phyloP scores from a whole-genome alignment of 2,329 filamentous ascomycete species.

The Alternaria consortialis region DNA sequence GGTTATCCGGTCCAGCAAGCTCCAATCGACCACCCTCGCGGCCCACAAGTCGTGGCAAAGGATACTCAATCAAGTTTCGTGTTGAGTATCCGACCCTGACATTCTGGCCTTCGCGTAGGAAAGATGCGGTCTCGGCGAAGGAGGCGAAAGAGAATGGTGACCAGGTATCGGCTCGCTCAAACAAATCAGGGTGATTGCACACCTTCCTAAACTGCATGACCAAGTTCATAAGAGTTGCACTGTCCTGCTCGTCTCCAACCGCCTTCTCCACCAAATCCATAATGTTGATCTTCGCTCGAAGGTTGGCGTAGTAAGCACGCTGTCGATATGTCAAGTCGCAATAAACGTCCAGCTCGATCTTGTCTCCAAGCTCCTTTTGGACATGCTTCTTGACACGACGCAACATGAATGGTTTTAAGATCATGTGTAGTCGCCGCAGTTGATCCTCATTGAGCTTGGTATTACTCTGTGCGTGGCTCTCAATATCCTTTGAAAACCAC shows the following conservation, averaged over 20 bases:
- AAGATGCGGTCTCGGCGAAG: conserved; percentile 95
- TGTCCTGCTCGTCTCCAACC: conserved; percentile 91
- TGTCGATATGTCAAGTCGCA: conserved; percentile 97
- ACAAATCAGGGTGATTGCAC: conserved; percentile 97
- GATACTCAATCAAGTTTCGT: conserved; percentile 84
- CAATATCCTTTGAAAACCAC: conserved; percentile 95
- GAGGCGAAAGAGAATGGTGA: conserved; percentile 85
- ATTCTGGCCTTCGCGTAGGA: conserved; percentile 84
- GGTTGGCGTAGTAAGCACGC: conserved; percentile 87
- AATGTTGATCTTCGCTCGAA: conserved; percentile 97
- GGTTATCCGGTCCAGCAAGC: conserved; percentile 76
- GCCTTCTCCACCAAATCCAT: conserved; percentile 99
- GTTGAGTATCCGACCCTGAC: conserved; percentile 88
- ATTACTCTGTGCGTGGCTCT: conserved; percentile 97
- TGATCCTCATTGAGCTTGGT: conserved; percentile 99
- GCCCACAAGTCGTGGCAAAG: conserved; percentile 82
- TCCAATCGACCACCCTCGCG: conserved; percentile 79
- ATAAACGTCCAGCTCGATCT: conserved; percentile 96
- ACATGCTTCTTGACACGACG: conserved; percentile 99
- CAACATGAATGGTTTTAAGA: conserved; percentile 98
- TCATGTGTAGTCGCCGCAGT: conserved; percentile 96
- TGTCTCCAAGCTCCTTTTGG: conserved; percentile 97
- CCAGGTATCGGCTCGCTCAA: conserved; percentile 90
- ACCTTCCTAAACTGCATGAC: conserved; percentile 99
- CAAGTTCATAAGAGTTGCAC: conserved; percentile 96